Evolutionary conservation across 2,329 filamentous ascomycete genomes (phyloP).

Genomic region (Phialocephala sp.): DNA sequence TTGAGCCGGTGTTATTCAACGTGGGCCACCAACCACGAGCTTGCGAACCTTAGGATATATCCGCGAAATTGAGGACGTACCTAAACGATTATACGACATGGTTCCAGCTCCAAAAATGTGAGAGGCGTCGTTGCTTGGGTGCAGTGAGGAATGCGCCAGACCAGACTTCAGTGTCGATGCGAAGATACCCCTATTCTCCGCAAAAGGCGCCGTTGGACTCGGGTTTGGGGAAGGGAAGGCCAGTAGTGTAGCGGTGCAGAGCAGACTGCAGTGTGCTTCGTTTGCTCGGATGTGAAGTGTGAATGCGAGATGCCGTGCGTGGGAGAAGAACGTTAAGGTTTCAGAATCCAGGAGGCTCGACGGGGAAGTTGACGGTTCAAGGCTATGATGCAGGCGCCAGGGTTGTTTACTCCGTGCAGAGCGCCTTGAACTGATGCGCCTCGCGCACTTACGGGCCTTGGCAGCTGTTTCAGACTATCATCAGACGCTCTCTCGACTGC

Average conservation of each 20-base stretch:
- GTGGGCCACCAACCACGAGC: conserved; percentile 15
- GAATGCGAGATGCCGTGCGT: background rate
- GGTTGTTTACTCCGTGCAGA: conserved; percentile 2
- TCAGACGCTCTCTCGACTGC: conserved; percentile 1
- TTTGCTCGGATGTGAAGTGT: conserved; percentile 8
- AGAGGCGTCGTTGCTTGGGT: background rate
- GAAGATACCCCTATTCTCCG: conserved; percentile 10
- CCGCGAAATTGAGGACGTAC: conserved; percentile 51
- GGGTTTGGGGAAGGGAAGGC: background rate
- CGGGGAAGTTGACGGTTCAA: background rate
- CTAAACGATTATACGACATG: conserved; percentile 78
- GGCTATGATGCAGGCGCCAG: background rate
- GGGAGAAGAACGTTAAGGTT: background rate
- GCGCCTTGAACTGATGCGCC: too few relatives aligned
- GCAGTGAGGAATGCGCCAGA: conserved; percentile 16
- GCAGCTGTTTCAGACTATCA: background rate
- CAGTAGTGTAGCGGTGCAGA: background rate
- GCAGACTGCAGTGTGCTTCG: background rate
- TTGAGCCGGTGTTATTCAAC: conserved; percentile 13
- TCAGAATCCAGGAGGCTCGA: conserved; percentile 6
- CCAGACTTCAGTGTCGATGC: background rate
- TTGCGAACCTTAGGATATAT: conserved; percentile 21
- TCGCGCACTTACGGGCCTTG: background rate
- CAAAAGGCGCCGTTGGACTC: conserved; percentile 10
- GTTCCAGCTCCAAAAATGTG: conserved; percentile 16